phyloP scores from a whole-genome alignment of 495 filamentous ascomycete species.

The Trichoderma gamsii region DNA sequence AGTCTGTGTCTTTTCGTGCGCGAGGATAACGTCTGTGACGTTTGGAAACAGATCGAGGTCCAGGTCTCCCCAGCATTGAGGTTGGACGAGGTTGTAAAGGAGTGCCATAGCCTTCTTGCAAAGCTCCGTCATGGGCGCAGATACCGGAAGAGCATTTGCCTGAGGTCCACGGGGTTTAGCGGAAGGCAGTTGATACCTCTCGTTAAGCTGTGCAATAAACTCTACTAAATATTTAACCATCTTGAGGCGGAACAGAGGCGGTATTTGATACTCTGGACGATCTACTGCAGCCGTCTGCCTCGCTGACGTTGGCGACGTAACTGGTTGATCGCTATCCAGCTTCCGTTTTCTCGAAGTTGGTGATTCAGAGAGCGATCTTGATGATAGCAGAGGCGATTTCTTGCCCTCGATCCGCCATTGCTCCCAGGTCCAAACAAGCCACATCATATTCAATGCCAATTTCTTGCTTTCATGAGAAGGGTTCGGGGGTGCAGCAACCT shows the following conservation, averaged over 20 bases:
- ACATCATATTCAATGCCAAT: slow-evolving; percentile 82
- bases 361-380: slow-evolving; percentile 54
- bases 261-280: slow-evolving; percentile 61
- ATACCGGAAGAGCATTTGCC: slow-evolving; percentile 43
- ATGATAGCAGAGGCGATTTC: slow-evolving; percentile 24
- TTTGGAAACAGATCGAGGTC: slow-evolving; percentile 88
- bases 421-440: slow-evolving; percentile 89
- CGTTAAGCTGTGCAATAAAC: slow-evolving; percentile 84
- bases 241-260: slow-evolving; percentile 57
- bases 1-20: slow-evolving; percentile 58
- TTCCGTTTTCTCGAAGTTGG: slow-evolving; percentile 71
- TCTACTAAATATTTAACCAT: slow-evolving; percentile 90
- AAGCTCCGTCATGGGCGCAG: slow-evolving; percentile 59
- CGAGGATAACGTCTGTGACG: slow-evolving; percentile 75
- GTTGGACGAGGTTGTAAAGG: slow-evolving; percentile 79
- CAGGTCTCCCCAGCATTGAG: slow-evolving; percentile 85
- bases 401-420: slow-evolving; percentile 62
- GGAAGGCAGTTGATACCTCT: slow-evolving; percentile 70
- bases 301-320: slow-evolving; percentile 43
- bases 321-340: slow-evolving; percentile 49
- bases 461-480: slow-evolving; percentile 91
- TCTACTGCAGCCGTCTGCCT: slow-evolving; percentile 41
- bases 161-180: slow-evolving; percentile 50
- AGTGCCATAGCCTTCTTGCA: slow-evolving; percentile 76
- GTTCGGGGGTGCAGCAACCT: slow-evolving; percentile 78